Evolutionary conservation across 257 asterid species (phyloP), one percentile per base, ranked within the genome.

Genomic region (Penstemon barbatus): DNA sequence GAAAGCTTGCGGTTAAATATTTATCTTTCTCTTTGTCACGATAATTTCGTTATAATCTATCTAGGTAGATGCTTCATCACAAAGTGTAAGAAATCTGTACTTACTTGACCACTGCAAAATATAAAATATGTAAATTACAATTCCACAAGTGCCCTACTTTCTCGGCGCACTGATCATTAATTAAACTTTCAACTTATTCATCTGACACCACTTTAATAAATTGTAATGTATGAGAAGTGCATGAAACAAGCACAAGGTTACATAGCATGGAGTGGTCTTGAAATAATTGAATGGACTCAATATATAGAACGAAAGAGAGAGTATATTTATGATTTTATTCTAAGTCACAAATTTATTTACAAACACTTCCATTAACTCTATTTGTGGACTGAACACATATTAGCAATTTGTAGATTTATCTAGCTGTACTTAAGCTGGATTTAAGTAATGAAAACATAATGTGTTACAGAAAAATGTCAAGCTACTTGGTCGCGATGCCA

Each of bases 381-480:
- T 25, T 25, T 45, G 9, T 65, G 5, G 48, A 33, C 46, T 48
- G 12, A 65, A 57, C n/a, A 39, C 61, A 11, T 67, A 44, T 60
- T 65, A 25, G 45, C 19, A 49, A n/a, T 10, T 54, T 60, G 33
- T 11, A 40, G 42, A 38, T 33, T 9, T 50, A 5, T 33, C 8
- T 9, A 61, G 61, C 51, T 62, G 25, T 39, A 68, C 53, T 51
- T 57, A 61, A 62, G 52, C 72, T 64, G 40, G 52, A 38, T 65
- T 61, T 71, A 45, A 67, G 40, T 52, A 33, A 60, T 43, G 59
- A 58, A 12, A n/a, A 51, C 52, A 42, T 39, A 53, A 7, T 5
- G 45, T 66, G 45, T 66, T 25, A 40, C n/a, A 10, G 63, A 54
- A 61, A n/a, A 64, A 33, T 6, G 11, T 51, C 57, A 8, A 70